These are phyloP conservation scores for Allodekkera sacchari DNA, from an alignment of 805 yeast species.

Conservation along the genomic window DNA sequence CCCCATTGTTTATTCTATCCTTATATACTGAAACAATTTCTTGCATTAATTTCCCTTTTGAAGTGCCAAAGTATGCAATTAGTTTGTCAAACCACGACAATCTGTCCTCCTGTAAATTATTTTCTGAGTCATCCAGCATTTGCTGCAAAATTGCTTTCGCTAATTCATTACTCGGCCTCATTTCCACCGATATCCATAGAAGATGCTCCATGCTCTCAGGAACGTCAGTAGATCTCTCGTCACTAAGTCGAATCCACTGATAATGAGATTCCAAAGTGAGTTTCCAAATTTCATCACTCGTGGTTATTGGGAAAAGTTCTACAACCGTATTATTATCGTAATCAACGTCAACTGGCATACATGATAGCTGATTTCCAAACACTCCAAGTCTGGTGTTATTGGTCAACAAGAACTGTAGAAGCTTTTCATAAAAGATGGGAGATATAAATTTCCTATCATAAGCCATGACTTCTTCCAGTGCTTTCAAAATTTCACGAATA, in stretches of 20 bases:
- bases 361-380: conserved; percentile 13
- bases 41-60: conserved; percentile 16
- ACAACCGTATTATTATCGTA: conserved; percentile 15
- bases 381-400: conserved; percentile 28
- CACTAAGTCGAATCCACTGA: conserved; percentile 21
- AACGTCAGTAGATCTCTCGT: conserved; percentile 7
- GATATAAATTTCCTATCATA: conserved; percentile 34
- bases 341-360: conserved; percentile 18
- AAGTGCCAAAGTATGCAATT: conserved; percentile 16
- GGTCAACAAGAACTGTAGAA: conserved; percentile 24
- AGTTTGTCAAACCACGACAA: conserved; percentile 22
- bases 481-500: conserved; percentile 30
- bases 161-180: conserved; percentile 13
- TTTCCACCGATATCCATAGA: conserved; percentile 27
- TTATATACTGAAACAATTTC: conserved; percentile 18
- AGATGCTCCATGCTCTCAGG: conserved; percentile 14
- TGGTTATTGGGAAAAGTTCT: conserved; percentile 26
- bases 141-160: conserved; percentile 14
- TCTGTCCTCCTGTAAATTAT: conserved; percentile 9
- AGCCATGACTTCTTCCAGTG: conserved; percentile 38
- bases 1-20: conserved; percentile 22
- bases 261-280: conserved; percentile 21
- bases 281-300: conserved; percentile 19
- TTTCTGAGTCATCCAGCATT: conserved; percentile 15
- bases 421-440: conserved; percentile 18